Evolutionary conservation across 2,329 filamentous ascomycete species (phyloP), one percentile per base, ranked within the genome.

Genomic region (Aspergillus fumigatus): DNA sequence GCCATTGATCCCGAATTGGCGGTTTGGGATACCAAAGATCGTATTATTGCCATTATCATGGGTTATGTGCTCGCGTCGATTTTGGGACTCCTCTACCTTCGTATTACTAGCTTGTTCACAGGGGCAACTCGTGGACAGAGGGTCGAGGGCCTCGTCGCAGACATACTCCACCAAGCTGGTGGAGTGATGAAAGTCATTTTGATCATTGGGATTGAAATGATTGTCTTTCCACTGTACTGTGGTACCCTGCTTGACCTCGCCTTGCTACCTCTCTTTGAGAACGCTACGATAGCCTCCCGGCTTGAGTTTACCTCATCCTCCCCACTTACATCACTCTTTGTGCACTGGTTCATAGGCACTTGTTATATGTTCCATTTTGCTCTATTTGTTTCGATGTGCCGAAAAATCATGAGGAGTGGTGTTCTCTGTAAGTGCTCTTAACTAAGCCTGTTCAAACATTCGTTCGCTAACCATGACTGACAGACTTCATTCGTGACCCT

Each of bases 351-450:
- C 69, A 88, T 97, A 55, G 94, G 94, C 50, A 99, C 94, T 3
- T 96, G 92, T 61, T 99, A 99, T 75, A 99, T 99, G 95, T 99
- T 99, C 77, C 94, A 99, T 72, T 99, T 99, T 71, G 94, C 94
- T 4, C 83, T 99, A 3, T 99, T 99, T 70, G 94, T 99, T 19
- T 95, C 92, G 55, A 97, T 99, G 92, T 99, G 94, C 75, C 88
- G 94, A 60, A 97, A 96, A 77, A 96, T 97, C 57, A 90, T 99
- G 88, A 88, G 94, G 61, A 91, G 86, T 64, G 94, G 94, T 52
- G 94, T 99, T 43, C 80, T 99, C 57, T 97, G 88, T 90, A 80
- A 83, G 87, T 82, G 48, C 0, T 3, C 50, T 10, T 45, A 27
- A 52, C 10, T 56, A 62, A 53, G 62, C 19, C 23, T 32, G 11